phyloP scores from a whole-genome alignment of 306 rosid genomes.

The Albizia julibrissin region DNA sequence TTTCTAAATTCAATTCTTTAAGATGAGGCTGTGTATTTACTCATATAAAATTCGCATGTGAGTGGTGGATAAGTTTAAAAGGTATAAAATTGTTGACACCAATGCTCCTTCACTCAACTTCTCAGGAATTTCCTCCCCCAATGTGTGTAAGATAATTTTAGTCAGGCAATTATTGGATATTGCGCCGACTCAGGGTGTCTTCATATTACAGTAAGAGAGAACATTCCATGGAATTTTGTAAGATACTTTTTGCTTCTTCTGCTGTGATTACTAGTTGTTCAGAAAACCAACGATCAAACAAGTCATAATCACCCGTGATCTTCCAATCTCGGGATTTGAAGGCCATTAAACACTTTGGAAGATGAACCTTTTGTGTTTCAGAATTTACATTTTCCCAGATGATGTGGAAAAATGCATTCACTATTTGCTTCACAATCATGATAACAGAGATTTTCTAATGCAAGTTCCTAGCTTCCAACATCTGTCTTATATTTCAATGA shows the following conservation, averaged over 20 bases:
- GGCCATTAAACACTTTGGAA: not conserved
- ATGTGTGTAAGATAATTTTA: not conserved
- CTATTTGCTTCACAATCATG: not conserved
- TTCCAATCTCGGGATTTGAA: not conserved
- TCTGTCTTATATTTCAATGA: not conserved
- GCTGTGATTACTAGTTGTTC: not conserved
- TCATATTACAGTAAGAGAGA: not conserved
- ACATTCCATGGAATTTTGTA: not conserved
- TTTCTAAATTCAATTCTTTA: too few species aligned
- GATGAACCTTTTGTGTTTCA: not conserved
- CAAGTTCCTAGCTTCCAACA: not conserved
- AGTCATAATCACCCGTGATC: not conserved
- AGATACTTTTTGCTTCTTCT: not conserved
- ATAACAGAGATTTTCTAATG: not conserved
- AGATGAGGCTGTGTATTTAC: too few species aligned
- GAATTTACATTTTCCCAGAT: not conserved
- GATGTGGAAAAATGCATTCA: not conserved
- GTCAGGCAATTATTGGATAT: not conserved
- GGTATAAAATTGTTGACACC: not conserved
- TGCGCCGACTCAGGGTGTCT: fast-evolving
- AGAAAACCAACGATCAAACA: not conserved
- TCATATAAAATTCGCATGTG: too few species aligned
- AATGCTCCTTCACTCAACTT: not conserved
- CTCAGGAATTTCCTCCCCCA: not conserved
- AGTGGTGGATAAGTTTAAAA: not conserved